Base-by-base conservation (phyloP, 179 eudicot genomes). In the Silene coronaria region DNA sequence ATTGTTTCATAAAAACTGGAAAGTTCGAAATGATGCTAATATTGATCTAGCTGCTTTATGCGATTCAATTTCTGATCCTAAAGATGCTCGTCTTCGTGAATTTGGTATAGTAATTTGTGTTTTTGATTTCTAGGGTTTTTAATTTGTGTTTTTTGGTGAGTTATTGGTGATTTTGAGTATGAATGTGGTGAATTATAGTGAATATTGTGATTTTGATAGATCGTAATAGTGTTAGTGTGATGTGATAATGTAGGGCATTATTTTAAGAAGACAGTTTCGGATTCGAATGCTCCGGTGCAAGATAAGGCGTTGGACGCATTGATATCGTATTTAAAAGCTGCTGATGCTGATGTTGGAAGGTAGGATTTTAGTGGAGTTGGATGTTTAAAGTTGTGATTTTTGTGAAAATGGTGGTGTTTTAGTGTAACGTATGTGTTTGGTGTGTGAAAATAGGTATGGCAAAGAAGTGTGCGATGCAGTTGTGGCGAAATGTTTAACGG, bases 271-370 rank as follows among this genome's bases (percentile, higher is more conserved):
- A 71, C 90, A 24, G 91, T 95, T 27, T 80, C 95, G 45, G 99
- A 95, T 89, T 83, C 99, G 12, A 95, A 95, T 88, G 97, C 97
- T 46, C 97, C 99, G 2, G 99, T 89, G 64, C 99, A 95, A 74
- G 99, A 95, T 79, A 95, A 95, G 85, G 99, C 99, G 42, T 82
- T 95, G n/a, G 99, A 95, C 58, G 93, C 99, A 0, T 78, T 95
- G 58, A 92, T 95, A 84, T 85, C 91, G 14, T 95, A 78, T 80
- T 82, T 90, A 42, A 87, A 82, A 85, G 97, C 95, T 46, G 99
- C 95, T 0, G 99, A 95, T 84, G 90, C 99, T 32, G 99, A 95
- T 86, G 90, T 80, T 7, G 96, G 90, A 57, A 90, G 99, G 99
- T 94, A 57, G 32, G 67, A 2, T 70, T 77, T 19, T 51, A 42